phyloP scores from a whole-genome alignment of 257 asterid species.

The Eucommia ulmoides region DNA sequence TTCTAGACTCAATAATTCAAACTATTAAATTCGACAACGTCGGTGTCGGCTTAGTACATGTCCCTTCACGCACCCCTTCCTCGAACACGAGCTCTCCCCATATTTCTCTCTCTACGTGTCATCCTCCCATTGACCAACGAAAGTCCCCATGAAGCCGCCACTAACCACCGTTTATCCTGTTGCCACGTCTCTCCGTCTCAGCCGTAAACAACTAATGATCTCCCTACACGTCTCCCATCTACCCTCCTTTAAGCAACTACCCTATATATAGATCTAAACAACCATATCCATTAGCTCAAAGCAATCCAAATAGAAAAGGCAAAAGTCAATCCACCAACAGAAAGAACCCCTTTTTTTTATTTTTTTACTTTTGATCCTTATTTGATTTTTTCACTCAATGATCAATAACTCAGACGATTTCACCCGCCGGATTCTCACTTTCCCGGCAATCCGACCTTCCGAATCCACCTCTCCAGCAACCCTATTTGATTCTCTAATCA shows the following conservation, averaged over 20 bases:
- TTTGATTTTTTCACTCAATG: not conserved
- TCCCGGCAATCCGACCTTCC: not conserved
- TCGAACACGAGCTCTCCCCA: not conserved
- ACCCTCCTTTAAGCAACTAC: not conserved
- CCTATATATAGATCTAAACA: not conserved
- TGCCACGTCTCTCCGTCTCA: too few relatives aligned
- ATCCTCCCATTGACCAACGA: not conserved
- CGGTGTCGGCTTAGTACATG: not conserved
- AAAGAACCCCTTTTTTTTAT: not conserved
- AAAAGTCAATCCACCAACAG: too few relatives aligned
- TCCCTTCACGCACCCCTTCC: not conserved
- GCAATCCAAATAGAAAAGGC: not conserved
- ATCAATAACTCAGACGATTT: not conserved
- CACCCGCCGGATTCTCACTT: not conserved
- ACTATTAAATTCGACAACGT: too few relatives aligned
- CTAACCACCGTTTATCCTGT: not conserved
- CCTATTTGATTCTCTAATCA: constrained; percentile 38
- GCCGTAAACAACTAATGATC: too few relatives aligned
- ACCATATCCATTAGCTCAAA: not conserved
- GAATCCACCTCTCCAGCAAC: not conserved
- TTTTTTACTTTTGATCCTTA: not conserved
- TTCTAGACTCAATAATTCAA: too few relatives aligned
- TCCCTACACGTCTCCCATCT: not conserved
- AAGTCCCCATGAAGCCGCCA: not conserved
- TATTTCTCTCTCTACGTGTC: not conserved